Conservation (phyloP, 139 green algal species). For the Chlorokybus atmophyticus region DNA sequence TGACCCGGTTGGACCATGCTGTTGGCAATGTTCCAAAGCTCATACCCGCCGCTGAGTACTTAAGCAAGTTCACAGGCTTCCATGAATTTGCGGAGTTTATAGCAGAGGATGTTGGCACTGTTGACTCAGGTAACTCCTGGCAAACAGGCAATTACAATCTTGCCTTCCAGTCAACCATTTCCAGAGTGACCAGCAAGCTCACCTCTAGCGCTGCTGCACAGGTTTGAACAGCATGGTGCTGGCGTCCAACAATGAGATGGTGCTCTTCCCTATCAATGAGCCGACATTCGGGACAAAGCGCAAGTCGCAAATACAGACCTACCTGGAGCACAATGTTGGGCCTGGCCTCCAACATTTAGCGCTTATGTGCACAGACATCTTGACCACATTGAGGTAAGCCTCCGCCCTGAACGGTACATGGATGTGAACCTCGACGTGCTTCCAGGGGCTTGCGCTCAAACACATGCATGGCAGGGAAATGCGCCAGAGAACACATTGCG, state of each 20-base stretch:
- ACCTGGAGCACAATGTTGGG: constrained; percentile 93
- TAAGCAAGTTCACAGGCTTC: constrained; percentile 71
- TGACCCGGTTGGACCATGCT: constrained; percentile 80
- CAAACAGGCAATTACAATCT: constrained; percentile 16
- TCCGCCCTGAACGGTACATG: no score
- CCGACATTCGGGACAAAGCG: constrained; percentile 79
- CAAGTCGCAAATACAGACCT: constrained; percentile 82
- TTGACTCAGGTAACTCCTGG: constrained; percentile 45
- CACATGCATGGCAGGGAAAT: no score
- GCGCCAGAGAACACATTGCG: constrained; percentile 33
- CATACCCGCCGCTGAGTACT: constrained; percentile 61
- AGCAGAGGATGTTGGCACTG: constrained; percentile 87
- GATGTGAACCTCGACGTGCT: no score
- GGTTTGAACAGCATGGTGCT: constrained; percentile 53
- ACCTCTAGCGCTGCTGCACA: constrained; percentile 6
- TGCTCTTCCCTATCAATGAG: constrained; percentile 94
- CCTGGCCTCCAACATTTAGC: constrained; percentile 93
- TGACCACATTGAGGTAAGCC: constrained; percentile 71
- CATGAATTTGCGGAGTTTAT: constrained; percentile 97
- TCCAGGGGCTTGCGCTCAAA: no score
- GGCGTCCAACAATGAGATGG: constrained; percentile 84
- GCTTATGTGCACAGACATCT: constrained; percentile 88
- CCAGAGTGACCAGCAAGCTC: no score
- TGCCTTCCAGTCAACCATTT: background rate
- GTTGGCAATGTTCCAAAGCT: constrained; percentile 88